Percentiles rank a stretch among this genome's conserved stretches.
These are phyloP conservation scores for Microsporum audouinii DNA, from an alignment of 2,329 filamentous ascomycete species.

Conservation along the genomic window DNA sequence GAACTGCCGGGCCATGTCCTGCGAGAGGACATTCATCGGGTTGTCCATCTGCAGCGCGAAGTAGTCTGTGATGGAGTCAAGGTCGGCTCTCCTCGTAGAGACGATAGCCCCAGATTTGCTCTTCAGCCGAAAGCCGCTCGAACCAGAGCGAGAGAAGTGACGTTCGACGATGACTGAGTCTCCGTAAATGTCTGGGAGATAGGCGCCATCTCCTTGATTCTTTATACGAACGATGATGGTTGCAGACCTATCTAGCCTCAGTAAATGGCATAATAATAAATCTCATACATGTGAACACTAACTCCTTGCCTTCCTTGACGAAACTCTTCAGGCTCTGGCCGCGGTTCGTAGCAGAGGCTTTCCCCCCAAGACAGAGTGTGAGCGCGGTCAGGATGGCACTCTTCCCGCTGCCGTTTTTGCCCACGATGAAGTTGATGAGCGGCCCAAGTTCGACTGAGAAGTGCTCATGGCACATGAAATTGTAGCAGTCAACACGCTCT, in stretches of 20 bases:
- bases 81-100: slow-evolving; percentile 71
- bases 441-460: slow-evolving; percentile 79
- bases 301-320: slow-evolving; percentile 78
- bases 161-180: slow-evolving; percentile 82
- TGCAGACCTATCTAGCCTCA: slow-evolving; percentile 32
- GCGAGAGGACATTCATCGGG: slow-evolving; percentile 86
- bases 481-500: slow-evolving; percentile 72
- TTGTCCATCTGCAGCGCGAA: slow-evolving; percentile 93
- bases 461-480: slow-evolving; percentile 91
- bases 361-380: slow-evolving; percentile 87
- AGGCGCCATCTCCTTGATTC: slow-evolving; percentile 76
- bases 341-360: slow-evolving; percentile 84
- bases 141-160: slow-evolving; percentile 63
- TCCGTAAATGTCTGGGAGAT: slow-evolving; percentile 70
- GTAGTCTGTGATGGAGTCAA: slow-evolving; percentile 88
- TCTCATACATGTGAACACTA: slow-evolving; percentile 26
- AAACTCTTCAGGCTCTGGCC: slow-evolving; percentile 80
- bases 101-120: slow-evolving; percentile 56
- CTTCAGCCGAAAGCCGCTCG: slow-evolving; percentile 80
- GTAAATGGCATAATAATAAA: not conserved
- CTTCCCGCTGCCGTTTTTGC: slow-evolving; percentile 95
- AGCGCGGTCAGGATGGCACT: slow-evolving; percentile 89
- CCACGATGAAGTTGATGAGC: slow-evolving; percentile 94
- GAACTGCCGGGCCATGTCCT: slow-evolving; percentile 90
- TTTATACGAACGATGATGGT: slow-evolving; percentile 76